A percentile compares a stretch with the other conserved stretches of the same genome.
Evolutionary conservation across 1,139 yeast genomes (phyloP).

Genomic region (Sugiyamaella novakii): DNA sequence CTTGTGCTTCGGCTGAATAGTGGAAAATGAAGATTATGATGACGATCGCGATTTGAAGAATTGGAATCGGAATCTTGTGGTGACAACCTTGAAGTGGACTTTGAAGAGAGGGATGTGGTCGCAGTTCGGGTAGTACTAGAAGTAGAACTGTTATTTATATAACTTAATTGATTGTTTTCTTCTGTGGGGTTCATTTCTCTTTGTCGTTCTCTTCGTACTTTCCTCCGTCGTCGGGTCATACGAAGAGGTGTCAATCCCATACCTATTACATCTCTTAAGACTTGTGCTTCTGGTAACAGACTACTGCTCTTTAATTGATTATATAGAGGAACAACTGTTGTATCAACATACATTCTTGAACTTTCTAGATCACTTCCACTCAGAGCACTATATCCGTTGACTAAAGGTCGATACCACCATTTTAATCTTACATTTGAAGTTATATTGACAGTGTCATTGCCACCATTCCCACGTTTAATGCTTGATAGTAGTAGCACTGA

Average conservation of each 20-base stretch:
- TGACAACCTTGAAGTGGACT: not conserved
- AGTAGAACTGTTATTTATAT: not conserved
- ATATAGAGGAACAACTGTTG: constrained; percentile 25
- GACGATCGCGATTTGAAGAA: not conserved
- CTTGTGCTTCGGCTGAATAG: not conserved
- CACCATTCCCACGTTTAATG: too few relatives aligned
- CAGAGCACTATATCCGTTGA: constrained; percentile 22
- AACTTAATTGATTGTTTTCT: not conserved
- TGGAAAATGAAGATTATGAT: constrained; percentile 1
- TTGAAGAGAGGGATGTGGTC: not conserved
- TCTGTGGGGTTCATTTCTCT: not conserved
- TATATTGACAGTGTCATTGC: too few relatives aligned
- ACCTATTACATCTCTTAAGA: constrained; percentile 13
- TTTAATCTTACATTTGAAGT: constrained; percentile 1
- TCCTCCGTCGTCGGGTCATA: not conserved
- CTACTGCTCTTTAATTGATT: constrained; percentile 24
- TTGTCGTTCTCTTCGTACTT: constrained; percentile 1
- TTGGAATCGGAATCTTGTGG: not conserved
- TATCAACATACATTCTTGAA: constrained; percentile 23
- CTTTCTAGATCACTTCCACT: constrained; percentile 23
- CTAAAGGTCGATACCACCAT: constrained; percentile 25
- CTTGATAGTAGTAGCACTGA: not conserved
- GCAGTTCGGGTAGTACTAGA: constrained; percentile 8
- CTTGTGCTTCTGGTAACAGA: constrained; percentile 25
- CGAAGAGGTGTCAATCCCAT: not conserved